Evolutionary conservation across 2,329 filamentous ascomycete species (phyloP).

Genomic region (Monosporascus cannonballus): DNA sequence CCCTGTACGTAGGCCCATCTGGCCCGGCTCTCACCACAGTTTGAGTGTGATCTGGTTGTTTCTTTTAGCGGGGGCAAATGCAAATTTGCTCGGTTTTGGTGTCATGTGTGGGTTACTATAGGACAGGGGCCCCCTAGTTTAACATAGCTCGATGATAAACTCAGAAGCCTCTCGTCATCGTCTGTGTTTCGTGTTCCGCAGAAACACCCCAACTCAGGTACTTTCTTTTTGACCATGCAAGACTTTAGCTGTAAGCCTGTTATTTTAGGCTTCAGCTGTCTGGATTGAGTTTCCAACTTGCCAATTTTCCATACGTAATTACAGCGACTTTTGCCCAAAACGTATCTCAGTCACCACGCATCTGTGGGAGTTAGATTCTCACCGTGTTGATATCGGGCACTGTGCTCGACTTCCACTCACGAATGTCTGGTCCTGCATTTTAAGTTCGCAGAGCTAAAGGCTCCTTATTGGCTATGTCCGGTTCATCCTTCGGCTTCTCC

Average conservation of each 20-base stretch:
- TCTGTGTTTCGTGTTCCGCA: too few relatives aligned
- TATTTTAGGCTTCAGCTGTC: neutral
- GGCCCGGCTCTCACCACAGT: neutral
- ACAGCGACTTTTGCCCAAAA: neutral
- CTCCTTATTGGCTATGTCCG: conserved; percentile 35
- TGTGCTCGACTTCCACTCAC: conserved; percentile 1
- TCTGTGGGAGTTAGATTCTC: neutral
- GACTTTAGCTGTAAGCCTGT: neutral
- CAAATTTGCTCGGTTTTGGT: neutral
- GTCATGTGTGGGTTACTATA: neutral
- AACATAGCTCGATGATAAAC: neutral
- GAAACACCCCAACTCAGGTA: neutral
- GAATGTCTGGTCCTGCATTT: conserved; percentile 9
- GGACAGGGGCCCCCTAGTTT: neutral
- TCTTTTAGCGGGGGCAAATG: neutral
- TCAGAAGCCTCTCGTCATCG: too few relatives aligned
- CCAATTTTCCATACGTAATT: neutral
- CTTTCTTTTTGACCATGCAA: neutral
- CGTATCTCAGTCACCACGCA: neutral
- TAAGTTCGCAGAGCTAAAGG: conserved; percentile 4
- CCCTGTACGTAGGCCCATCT: neutral
- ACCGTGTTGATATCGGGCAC: neutral
- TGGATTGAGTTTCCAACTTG: too few relatives aligned
- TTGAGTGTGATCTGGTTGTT: neutral
- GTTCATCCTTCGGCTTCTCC: conserved; percentile 39